These are phyloP conservation scores for Kazachstania bromeliacearum DNA, from an alignment of 805 yeast genomes.

Conservation along the genomic window DNA sequence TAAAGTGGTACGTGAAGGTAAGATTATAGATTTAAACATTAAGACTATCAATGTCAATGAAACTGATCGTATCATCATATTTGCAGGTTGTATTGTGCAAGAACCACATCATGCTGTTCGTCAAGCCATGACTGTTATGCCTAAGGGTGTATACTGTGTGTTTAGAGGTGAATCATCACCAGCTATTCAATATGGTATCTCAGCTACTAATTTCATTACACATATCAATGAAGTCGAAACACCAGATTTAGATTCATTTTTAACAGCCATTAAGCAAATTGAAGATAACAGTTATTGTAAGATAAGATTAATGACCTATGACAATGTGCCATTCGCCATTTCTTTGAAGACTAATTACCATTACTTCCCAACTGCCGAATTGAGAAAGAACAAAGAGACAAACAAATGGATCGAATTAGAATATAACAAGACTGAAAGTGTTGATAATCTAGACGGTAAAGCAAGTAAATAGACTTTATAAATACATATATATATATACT, in stretches of 20 bases:
- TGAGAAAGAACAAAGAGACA: slow-evolving; percentile 38
- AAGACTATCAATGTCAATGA: slow-evolving; percentile 54
- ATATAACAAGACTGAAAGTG: slow-evolving; percentile 30
- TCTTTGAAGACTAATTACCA: slow-evolving; percentile 82
- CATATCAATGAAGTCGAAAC: slow-evolving; percentile 77
- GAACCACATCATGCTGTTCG: slow-evolving; percentile 89
- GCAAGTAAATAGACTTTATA: neutral
- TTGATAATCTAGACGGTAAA: neutral
- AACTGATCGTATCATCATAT: slow-evolving; percentile 60
- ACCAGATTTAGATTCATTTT: slow-evolving; percentile 57
- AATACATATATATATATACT: neutral
- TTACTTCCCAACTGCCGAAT: slow-evolving; percentile 68
- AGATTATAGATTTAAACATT: slow-evolving; percentile 50
- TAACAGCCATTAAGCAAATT: slow-evolving; percentile 54
- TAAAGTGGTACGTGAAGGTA: slow-evolving; percentile 62
- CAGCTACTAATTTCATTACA: slow-evolving; percentile 75
- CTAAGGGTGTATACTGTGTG: slow-evolving; percentile 78
- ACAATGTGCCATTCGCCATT: slow-evolving; percentile 77
- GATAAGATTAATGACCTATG: slow-evolving; percentile 72
- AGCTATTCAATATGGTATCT: slow-evolving; percentile 70
- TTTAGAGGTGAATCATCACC: slow-evolving; percentile 75
- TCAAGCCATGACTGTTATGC: slow-evolving; percentile 67
- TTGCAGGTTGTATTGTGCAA: slow-evolving; percentile 81
- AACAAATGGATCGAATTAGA: slow-evolving; percentile 50
- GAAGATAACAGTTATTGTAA: slow-evolving; percentile 77